These are phyloP conservation scores for Aureobasidium subglaciale DNA, from an alignment of 2,329 filamentous ascomycete genomes.

Conservation along the genomic window DNA sequence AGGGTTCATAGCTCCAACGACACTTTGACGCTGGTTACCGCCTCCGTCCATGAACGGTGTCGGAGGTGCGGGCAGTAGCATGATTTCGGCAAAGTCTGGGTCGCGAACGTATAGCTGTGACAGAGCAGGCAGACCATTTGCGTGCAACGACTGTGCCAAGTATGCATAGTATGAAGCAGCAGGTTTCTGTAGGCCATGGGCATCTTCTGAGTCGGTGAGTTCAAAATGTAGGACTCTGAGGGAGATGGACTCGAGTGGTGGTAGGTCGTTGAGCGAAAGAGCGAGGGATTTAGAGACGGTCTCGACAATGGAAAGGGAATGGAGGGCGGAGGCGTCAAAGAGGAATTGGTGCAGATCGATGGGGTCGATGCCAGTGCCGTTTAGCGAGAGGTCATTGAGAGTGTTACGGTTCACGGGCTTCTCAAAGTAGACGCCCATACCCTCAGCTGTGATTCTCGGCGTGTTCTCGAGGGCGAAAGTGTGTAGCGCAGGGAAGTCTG, in stretches of 20 bases:
- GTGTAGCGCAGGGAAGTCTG: constrained; percentile 66
- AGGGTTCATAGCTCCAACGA: constrained; percentile 7
- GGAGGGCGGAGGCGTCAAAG: constrained; percentile 49
- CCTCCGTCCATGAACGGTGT: constrained; percentile 40
- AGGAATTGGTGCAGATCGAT: constrained; percentile 56
- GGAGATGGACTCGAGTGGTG: constrained; percentile 60
- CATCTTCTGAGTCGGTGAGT: constrained; percentile 57
- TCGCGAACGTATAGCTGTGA: constrained; percentile 79
- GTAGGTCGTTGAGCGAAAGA: constrained; percentile 39
- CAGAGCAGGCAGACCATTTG: constrained; percentile 66
- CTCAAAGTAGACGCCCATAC: constrained; percentile 62
- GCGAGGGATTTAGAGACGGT: constrained; percentile 52
- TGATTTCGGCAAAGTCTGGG: constrained; percentile 69
- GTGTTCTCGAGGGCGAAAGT: constrained; percentile 66
- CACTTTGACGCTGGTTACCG: constrained; percentile 2
- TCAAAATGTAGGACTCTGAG: constrained; percentile 75
- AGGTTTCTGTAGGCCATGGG: constrained; percentile 50
- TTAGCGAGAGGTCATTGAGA: constrained; percentile 63
- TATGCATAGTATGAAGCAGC: constrained; percentile 71
- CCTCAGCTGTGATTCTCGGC: constrained; percentile 63
- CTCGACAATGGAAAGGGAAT: constrained; percentile 52
- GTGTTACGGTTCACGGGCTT: constrained; percentile 51
- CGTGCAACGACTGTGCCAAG: constrained; percentile 73
- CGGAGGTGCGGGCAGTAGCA: constrained; percentile 63
- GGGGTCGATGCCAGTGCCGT: constrained; percentile 62